Percentiles rank a stretch among this genome's conserved stretches.
Evolutionary conservation across 2,329 filamentous ascomycete species (phyloP).

Genomic region (Paecilomyces sp.): DNA sequence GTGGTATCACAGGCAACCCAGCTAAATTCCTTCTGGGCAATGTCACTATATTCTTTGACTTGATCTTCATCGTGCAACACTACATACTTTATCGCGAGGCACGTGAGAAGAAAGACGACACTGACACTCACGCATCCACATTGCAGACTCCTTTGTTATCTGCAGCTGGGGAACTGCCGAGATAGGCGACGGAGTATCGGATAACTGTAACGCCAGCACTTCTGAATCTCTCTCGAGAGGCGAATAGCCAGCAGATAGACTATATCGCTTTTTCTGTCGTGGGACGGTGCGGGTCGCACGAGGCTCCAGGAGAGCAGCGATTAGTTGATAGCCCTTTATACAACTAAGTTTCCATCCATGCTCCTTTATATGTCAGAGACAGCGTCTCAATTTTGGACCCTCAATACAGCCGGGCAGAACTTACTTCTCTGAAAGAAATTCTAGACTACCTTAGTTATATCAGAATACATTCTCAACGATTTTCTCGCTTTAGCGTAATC

Average conservation of each 20-base stretch:
- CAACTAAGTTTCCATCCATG: neutral
- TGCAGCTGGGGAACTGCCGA: conserved; percentile 7
- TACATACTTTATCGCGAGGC: conserved; percentile 63
- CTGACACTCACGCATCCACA: conserved; percentile 14
- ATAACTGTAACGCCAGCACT: neutral
- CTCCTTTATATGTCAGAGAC: neutral
- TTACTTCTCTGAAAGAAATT: neutral
- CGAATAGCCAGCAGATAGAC: neutral
- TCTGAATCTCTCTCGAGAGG: neutral
- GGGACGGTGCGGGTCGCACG: neutral
- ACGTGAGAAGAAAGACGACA: conserved; percentile 10
- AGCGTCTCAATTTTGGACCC: too few species aligned
- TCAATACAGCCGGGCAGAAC: neutral
- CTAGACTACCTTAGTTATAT: neutral
- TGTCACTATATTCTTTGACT: conserved; percentile 77
- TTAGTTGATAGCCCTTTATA: neutral
- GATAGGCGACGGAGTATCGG: conserved; percentile 2
- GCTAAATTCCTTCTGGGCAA: conserved; percentile 84
- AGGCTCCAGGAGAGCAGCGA: neutral
- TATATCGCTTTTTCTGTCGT: neutral
- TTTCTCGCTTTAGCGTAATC: neutral
- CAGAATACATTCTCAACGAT: neutral
- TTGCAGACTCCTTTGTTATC: conserved; percentile 22
- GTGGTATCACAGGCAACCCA: conserved; percentile 82
- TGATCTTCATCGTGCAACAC: conserved; percentile 82